Percentiles rank a stretch among this genome's conserved stretches.
phyloP scores from a whole-genome alignment of 352 stramenopile genomes.

The Plasmopara viticola region DNA sequence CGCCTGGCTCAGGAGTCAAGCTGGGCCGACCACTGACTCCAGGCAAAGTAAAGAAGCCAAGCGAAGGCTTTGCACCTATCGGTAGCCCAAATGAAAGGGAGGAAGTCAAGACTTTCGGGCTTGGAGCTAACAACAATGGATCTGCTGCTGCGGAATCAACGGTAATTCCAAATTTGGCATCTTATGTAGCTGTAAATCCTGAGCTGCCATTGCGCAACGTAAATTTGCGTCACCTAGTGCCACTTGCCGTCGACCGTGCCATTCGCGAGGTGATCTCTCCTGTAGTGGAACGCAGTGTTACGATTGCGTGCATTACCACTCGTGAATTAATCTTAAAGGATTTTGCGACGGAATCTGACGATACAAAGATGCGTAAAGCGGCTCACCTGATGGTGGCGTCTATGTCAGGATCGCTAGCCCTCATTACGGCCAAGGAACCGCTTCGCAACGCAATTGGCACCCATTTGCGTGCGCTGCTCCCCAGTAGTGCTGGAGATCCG shows the following conservation, averaged over 20 bases:
- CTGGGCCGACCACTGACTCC: constrained; percentile 52
- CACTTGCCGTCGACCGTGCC: constrained; percentile 94
- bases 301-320: constrained; percentile 98
- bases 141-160: constrained; percentile 83
- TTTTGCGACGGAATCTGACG: constrained; percentile 95
- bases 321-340: constrained; percentile 98
- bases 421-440: constrained; percentile 97
- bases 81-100: constrained; percentile 47
- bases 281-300: constrained; percentile 97
- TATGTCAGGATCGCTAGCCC: constrained; percentile 95
- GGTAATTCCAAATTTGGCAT: constrained; percentile 97
- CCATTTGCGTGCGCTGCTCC: constrained; percentile 92
- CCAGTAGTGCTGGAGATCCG: constrained; percentile 73
- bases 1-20: constrained; percentile 41
- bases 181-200: constrained; percentile 97
- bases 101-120: constrained; percentile 18
- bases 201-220: constrained; percentile 91
- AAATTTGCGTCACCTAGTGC: constrained; percentile 94
- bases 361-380: constrained; percentile 96
- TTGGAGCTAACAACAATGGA: constrained; percentile 23
- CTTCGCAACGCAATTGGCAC: constrained; percentile 96
- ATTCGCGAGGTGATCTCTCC: constrained; percentile 99
- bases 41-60: constrained; percentile 47
- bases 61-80: constrained; percentile 44
- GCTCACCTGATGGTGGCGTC: constrained; percentile 98